These are phyloP conservation scores for Rhynchosporium secalis DNA, from an alignment of 2,329 filamentous ascomycete genomes.

Conservation along the genomic window DNA sequence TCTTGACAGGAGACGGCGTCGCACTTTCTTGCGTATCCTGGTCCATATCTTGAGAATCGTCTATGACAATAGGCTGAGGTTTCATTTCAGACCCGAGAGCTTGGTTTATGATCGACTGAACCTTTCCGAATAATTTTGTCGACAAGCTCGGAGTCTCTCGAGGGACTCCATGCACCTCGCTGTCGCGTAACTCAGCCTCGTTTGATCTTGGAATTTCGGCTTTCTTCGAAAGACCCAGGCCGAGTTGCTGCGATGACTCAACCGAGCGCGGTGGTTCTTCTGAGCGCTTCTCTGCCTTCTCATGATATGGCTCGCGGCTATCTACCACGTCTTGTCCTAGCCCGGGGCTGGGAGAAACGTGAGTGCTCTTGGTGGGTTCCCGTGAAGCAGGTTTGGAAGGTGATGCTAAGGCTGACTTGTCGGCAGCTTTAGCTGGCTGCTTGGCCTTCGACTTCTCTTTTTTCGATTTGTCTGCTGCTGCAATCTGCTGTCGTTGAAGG, in stretches of 20 bases:
- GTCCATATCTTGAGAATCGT: slow-evolving; percentile 3
- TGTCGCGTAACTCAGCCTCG: not conserved
- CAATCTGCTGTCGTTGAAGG: slow-evolving; percentile 57
- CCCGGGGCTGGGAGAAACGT: not conserved
- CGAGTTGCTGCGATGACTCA: not conserved
- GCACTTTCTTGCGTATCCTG: not conserved
- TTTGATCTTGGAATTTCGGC: not conserved
- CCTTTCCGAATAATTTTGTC: not conserved
- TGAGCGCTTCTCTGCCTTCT: not conserved
- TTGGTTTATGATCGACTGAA: not conserved
- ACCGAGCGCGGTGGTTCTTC: not conserved
- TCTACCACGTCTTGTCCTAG: not conserved
- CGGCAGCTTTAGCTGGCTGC: slow-evolving; percentile 9
- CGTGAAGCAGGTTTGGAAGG: slow-evolving; percentile 11
- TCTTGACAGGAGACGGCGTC: not conserved
- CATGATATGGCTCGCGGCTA: not conserved
- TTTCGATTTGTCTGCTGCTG: slow-evolving; percentile 16
- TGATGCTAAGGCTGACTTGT: not conserved
- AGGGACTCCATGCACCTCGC: not conserved
- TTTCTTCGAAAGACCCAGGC: not conserved
- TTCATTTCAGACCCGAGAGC: not conserved
- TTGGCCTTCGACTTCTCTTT: slow-evolving; percentile 12
- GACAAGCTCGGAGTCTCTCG: not conserved
- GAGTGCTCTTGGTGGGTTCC: slow-evolving; percentile 12
- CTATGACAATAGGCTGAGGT: not conserved